Percentiles rank a stretch among this genome's conserved stretches.
These are phyloP conservation scores for Aspergillus kassunensis DNA, from an alignment of 495 filamentous ascomycete genomes.

Conservation along the genomic window DNA sequence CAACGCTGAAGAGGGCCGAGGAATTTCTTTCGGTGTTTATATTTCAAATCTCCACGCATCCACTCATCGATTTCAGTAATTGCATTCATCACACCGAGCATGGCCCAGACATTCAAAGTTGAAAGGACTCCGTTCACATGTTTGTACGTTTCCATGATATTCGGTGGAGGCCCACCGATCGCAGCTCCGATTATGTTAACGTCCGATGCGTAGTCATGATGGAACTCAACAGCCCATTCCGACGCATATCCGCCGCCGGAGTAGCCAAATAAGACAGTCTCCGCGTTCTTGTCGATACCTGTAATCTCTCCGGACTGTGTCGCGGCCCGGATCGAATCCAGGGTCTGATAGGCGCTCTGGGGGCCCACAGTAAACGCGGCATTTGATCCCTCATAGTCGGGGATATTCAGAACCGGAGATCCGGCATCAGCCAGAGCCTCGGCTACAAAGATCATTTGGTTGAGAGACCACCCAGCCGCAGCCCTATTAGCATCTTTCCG, in stretches of 20 bases:
- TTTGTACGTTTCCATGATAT: conserved; percentile 7
- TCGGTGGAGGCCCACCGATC: conserved; percentile 9
- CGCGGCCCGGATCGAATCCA: conserved; percentile 46
- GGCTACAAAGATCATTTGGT: neutral
- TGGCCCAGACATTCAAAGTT: neutral
- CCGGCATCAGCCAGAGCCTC: neutral
- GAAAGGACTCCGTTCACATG: neutral
- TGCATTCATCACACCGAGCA: conserved; percentile 3
- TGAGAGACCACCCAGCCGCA: neutral
- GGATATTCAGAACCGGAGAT: conserved; percentile 14
- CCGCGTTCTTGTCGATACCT: conserved; percentile 9
- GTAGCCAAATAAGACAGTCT: conserved; percentile 43
- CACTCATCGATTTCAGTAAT: neutral
- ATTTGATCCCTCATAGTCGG: conserved; percentile 44
- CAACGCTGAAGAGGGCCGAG: neutral
- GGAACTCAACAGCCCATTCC: conserved; percentile 46
- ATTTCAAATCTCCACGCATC: neutral
- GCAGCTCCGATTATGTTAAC: conserved; percentile 20
- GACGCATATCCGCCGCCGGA: conserved; percentile 46
- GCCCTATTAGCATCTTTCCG: neutral
- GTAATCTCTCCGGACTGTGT: conserved; percentile 13
- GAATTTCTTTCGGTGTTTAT: neutral
- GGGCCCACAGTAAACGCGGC: conserved; percentile 38
- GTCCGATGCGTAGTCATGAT: conserved; percentile 43
- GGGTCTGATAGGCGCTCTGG: conserved; percentile 38